phyloP scores from a whole-genome alignment of 2,329 filamentous ascomycete species.

The Nemania sp. region DNA sequence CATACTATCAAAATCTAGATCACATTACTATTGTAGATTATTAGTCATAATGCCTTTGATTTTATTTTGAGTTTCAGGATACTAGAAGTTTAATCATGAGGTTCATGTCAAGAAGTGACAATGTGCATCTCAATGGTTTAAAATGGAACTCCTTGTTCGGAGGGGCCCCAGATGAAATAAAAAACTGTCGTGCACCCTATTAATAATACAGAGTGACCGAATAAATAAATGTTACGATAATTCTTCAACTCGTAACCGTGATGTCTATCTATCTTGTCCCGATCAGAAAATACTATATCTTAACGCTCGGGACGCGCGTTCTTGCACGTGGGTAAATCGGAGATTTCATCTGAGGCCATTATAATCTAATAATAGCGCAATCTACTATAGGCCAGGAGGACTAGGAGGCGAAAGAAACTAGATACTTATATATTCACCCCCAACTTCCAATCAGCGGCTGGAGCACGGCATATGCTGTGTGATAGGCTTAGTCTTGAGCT shows the following conservation, averaged over 20 bases:
- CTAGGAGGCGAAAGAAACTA: conserved; percentile 6
- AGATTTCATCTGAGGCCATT: background rate
- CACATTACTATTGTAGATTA: background rate
- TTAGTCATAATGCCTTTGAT: conserved; percentile 3
- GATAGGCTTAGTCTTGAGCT: background rate
- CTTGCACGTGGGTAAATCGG: background rate
- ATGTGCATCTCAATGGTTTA: background rate
- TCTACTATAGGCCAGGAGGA: background rate
- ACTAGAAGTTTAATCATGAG: background rate
- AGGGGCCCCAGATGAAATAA: background rate
- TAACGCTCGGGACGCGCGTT: conserved; percentile 16
- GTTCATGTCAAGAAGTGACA: background rate
- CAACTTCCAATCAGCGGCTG: background rate
- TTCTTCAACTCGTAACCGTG: background rate
- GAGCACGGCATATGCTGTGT: conserved; percentile 11
- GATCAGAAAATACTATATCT: background rate
- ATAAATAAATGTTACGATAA: conserved; percentile 3
- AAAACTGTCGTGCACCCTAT: background rate
- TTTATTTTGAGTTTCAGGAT: background rate
- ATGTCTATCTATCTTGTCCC: background rate
- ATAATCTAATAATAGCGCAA: background rate
- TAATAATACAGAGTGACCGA: background rate
- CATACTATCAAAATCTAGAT: background rate
- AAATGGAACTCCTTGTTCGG: background rate
- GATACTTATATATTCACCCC: conserved; percentile 1